These are phyloP conservation scores for Escallonia rubra DNA, from an alignment of 129 eudicot genomes.

Conservation along the genomic window DNA sequence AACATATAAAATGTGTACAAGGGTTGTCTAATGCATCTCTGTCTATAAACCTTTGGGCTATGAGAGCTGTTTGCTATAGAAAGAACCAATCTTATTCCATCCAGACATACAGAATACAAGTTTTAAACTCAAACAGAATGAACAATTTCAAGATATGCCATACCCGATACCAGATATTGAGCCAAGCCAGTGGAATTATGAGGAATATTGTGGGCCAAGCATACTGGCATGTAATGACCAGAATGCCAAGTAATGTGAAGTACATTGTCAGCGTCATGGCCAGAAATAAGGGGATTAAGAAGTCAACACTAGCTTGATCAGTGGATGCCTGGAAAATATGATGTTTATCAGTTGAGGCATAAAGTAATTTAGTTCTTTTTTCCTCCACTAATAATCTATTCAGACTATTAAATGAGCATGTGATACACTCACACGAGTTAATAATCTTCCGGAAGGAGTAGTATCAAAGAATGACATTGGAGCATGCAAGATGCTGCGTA, in stretches of 20 bases:
- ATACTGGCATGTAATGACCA: constrained; percentile 53
- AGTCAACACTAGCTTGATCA: constrained; percentile 65
- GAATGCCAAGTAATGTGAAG: constrained; percentile 43
- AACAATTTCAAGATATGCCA: constrained; percentile 2
- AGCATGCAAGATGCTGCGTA: constrained; percentile 57
- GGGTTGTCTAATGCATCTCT: too few species aligned
- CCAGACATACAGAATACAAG: too few species aligned
- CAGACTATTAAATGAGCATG: neutral
- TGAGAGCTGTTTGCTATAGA: too few species aligned
- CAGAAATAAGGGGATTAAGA: constrained; percentile 48
- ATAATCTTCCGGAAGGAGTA: constrained; percentile 75
- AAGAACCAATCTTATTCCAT: too few species aligned
- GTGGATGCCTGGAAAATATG: constrained; percentile 54
- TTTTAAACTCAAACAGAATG: neutral
- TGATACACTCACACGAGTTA: constrained; percentile 52
- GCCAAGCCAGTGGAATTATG: constrained; percentile 60
- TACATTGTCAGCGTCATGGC: constrained; percentile 39
- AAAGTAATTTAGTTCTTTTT: neutral
- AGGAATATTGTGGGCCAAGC: constrained; percentile 72
- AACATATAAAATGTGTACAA: too few species aligned
- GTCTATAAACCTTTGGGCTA: too few species aligned
- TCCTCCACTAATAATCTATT: neutral
- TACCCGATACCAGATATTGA: constrained; percentile 81
- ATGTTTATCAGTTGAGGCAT: constrained; percentile 6
- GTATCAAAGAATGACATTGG: constrained; percentile 88